These are phyloP conservation scores for Pilatotrama ljubarskyi DNA, from an alignment of 768 basidiomycete species.

Conservation along the genomic window DNA sequence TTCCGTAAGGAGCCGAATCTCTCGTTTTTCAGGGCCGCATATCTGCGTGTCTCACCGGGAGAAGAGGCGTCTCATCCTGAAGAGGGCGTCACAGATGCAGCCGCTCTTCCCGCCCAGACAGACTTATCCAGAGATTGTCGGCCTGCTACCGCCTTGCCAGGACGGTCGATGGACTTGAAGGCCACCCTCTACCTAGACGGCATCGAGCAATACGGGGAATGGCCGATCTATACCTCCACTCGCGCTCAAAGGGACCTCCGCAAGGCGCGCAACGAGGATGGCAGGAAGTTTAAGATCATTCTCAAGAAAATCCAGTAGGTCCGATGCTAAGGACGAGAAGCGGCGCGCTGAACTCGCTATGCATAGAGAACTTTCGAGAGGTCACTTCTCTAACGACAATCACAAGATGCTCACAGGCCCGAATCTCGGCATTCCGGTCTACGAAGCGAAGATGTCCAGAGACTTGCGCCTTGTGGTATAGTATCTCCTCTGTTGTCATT, in stretches of 20 bases:
- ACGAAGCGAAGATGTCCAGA: constrained; percentile 64
- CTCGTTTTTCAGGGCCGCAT: constrained; percentile 8
- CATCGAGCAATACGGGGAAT: constrained; percentile 58
- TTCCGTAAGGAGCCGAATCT: background rate
- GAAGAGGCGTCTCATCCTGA: background rate
- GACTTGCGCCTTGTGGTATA: constrained; percentile 30
- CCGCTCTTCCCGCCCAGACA: constrained; percentile 34
- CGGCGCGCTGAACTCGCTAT: background rate
- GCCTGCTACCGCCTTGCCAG: constrained; percentile 27
- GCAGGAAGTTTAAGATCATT: constrained; percentile 48
- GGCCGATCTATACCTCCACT: constrained; percentile 57
- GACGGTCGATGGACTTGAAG: constrained; percentile 36
- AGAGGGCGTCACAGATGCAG: constrained; percentile 15
- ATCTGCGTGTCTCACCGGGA: background rate
- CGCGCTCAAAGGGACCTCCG: constrained; percentile 53
- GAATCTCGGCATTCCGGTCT: constrained; percentile 54
- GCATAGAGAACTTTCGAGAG: constrained; percentile 64
- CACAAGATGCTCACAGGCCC: constrained; percentile 56
- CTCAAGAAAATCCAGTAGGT: constrained; percentile 67
- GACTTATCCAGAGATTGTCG: constrained; percentile 29
- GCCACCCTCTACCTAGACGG: constrained; percentile 58
- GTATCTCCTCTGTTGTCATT: constrained; percentile 3
- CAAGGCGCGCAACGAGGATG: constrained; percentile 44
- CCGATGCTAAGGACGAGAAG: background rate
- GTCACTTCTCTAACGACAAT: constrained; percentile 68